Conservation (phyloP, 305 asterid species). For the Nicotiana rustica region DNA sequence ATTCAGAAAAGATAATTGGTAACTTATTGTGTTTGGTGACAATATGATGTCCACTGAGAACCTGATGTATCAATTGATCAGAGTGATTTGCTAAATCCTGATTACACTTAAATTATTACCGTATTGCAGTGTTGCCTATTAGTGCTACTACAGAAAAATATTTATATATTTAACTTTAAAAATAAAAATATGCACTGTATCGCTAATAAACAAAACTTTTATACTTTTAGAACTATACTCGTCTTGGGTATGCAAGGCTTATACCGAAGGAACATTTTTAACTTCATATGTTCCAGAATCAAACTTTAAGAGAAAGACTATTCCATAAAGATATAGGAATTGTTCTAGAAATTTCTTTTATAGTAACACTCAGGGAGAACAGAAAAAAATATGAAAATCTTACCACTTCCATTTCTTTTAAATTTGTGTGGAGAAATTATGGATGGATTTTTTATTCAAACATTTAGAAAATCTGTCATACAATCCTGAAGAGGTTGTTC, state of each 20-base stretch:
- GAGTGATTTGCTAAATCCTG: too few species aligned
- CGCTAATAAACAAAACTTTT: background rate
- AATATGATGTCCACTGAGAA: conserved; percentile 17
- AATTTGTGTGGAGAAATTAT: background rate
- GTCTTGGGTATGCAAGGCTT: background rate
- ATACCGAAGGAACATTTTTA: too few species aligned
- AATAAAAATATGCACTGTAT: too few species aligned
- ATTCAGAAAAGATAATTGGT: conserved; percentile 12
- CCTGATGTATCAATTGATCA: too few species aligned
- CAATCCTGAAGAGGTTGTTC: conserved; percentile 10
- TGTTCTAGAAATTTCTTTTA: background rate
- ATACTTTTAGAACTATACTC: background rate
- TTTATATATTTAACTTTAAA: background rate
- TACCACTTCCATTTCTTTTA: background rate
- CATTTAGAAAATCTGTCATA: background rate
- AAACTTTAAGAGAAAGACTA: too few species aligned
- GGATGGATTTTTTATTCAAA: background rate
- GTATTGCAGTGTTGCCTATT: too few species aligned
- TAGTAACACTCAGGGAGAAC: too few species aligned
- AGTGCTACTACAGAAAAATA: too few species aligned
- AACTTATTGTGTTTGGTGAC: conserved; percentile 27
- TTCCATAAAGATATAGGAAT: background rate
- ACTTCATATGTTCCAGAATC: too few species aligned
- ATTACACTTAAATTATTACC: too few species aligned
- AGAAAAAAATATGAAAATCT: too few species aligned